A percentile compares a stretch with the other conserved stretches of the same genome.
Conservation (phyloP, 345 rosid genomes). For the Brassica rapa region DNA sequence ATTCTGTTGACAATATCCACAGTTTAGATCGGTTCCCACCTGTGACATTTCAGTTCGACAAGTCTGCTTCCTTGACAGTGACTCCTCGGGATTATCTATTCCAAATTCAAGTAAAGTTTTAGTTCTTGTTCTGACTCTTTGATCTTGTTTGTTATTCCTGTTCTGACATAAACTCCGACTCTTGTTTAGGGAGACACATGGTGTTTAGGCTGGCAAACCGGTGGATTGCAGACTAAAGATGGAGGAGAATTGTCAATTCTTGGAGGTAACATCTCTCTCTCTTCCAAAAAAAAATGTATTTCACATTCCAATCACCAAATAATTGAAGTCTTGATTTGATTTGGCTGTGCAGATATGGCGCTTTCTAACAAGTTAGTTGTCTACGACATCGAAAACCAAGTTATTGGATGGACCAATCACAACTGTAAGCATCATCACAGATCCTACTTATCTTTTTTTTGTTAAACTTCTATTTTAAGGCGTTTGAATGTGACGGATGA, state of each 20-base stretch:
- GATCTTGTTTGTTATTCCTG: background rate
- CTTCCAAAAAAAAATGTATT: background rate
- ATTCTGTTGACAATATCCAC: slow-evolving; percentile 36
- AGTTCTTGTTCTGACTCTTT: slow-evolving; percentile 1
- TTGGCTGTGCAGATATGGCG: slow-evolving; percentile 67
- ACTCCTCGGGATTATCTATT: slow-evolving; percentile 79
- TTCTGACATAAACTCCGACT: background rate
- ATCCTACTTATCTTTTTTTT: background rate
- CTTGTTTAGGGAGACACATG: background rate
- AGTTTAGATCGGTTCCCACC: slow-evolving; percentile 77
- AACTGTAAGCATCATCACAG: slow-evolving; percentile 63
- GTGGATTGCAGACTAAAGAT: background rate
- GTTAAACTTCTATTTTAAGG: background rate
- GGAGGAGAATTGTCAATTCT: slow-evolving; percentile 48
- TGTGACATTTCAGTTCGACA: slow-evolving; percentile 68
- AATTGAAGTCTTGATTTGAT: background rate
- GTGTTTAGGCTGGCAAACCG: background rate
- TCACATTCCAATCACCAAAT: background rate
- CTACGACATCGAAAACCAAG: slow-evolving; percentile 80
- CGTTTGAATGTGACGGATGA: slow-evolving; percentile 7
- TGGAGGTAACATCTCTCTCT: slow-evolving; percentile 62
- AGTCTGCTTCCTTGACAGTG: slow-evolving; percentile 56
- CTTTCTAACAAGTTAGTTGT: slow-evolving; percentile 84
- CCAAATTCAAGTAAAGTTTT: background rate
- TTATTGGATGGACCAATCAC: slow-evolving; percentile 90